Conservation (phyloP, 495 filamentous ascomycete species). For the Haplographium delicatum region DNA sequence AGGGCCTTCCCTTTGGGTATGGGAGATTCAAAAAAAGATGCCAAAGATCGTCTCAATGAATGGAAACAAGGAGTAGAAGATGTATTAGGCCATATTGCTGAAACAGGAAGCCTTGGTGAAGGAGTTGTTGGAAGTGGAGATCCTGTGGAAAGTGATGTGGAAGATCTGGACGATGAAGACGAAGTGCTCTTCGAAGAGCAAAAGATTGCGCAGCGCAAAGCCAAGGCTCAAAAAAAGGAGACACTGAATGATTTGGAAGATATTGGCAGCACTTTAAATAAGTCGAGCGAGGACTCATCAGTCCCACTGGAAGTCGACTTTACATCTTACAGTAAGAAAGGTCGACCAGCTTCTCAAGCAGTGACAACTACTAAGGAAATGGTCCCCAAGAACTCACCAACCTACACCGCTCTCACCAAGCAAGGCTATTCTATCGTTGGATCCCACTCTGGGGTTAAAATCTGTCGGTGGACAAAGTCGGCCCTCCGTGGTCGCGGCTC, state of each 20-base stretch:
- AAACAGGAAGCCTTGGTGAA: conserved; percentile 65
- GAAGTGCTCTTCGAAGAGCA: conserved; percentile 37
- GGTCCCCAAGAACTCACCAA: conserved; percentile 87
- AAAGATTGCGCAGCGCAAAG: conserved; percentile 22
- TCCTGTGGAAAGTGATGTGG: conserved; percentile 76
- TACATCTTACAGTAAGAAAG: conserved; percentile 56
- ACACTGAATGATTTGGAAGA: conserved; percentile 78
- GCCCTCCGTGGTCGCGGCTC: conserved; percentile 91
- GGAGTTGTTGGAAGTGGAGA: conserved; percentile 78
- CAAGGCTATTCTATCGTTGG: conserved; percentile 95
- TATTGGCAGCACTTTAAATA: conserved; percentile 59
- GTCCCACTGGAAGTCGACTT: conserved; percentile 77
- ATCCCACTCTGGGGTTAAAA: conserved; percentile 93
- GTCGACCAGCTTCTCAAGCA: conserved; percentile 27
- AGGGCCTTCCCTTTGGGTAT: conserved; percentile 78
- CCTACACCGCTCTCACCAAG: conserved; percentile 81
- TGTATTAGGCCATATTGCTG: conserved; percentile 54
- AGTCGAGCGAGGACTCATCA: conserved; percentile 32
- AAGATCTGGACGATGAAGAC: conserved; percentile 54
- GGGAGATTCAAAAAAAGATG: conserved; percentile 76
- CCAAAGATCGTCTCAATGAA: conserved; percentile 57
- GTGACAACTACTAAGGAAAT: conserved; percentile 68
- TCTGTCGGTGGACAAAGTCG: conserved; percentile 97
- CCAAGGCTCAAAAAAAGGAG: conserved; percentile 39
- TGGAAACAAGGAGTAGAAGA: conserved; percentile 75